Base-by-base conservation (phyloP, 2,329 filamentous ascomycete genomes). In the Calonectria multiphialidica region DNA sequence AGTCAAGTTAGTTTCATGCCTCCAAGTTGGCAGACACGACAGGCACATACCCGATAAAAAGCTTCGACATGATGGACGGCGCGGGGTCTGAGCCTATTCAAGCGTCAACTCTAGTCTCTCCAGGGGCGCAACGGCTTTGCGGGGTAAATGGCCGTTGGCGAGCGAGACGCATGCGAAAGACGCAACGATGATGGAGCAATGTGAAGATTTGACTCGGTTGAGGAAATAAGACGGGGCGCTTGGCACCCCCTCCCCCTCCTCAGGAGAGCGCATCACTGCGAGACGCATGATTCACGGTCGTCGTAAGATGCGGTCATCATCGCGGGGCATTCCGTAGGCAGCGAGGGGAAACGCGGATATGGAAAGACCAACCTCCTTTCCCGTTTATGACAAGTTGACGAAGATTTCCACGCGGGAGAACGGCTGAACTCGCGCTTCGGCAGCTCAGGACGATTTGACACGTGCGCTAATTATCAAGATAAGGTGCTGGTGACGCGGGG, bases 31-130 rank as follows among this genome's bases (percentile, higher is more conserved):
- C 40, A 72, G 30, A 57, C 16, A 57, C 40, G 30, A 45, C 57
- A 57, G 66, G 44, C 45, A 82, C 93, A 87, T 89, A 98, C 95
- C 95, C 95, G 84, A 98, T 95, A 84, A 98, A 98, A 80, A 98
- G 91, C 86, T 98, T 98, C 72, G 95, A 93, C 96, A 98, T 98
- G 84, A 81, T 84, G 78, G 78, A 76, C 77, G 71, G 71, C 55
- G 70, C 59, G 74, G 73, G 68, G 50, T 71, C 64, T 77, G 47
- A 64, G 63, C 53, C 59, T 68, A 37, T 70, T 71, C 50, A 66
- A 66, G 47, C 55, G 30, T 80, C 63, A 78, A 71, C 59, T 70
- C 44, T 30, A 50, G 49, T 71, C 25, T 42, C 53, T 68, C 57
- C 23, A 35, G 42, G 23, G 61, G 61, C 57, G 30, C 42, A 65